Conservation (phyloP, 805 yeast genomes). For the Wickerhamiella domercqiae region DNA sequence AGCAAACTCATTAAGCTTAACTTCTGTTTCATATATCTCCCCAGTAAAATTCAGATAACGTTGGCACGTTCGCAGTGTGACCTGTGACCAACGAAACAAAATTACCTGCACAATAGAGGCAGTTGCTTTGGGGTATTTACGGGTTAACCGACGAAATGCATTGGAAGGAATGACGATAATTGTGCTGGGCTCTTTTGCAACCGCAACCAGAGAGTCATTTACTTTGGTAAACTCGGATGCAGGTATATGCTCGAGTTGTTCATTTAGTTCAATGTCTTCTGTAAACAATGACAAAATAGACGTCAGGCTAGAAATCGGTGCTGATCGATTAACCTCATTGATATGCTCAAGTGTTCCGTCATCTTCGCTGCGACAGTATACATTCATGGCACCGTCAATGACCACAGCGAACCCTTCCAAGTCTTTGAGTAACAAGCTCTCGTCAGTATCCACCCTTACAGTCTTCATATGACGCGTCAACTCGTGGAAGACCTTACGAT, state of each 20-base stretch:
- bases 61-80: conserved; percentile 83
- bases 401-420: conserved; percentile 79
- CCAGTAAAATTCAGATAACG: conserved; percentile 69
- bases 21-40: conserved; percentile 67
- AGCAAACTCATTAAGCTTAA: conserved; percentile 38
- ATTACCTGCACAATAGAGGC: conserved; percentile 92
- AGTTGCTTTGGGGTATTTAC: conserved; percentile 72
- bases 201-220: conserved; percentile 40
- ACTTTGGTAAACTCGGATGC: conserved; percentile 14
- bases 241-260: neutral
- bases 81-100: conserved; percentile 69
- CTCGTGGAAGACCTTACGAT: conserved; percentile 80
- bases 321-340: conserved; percentile 67
- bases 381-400: conserved; percentile 78
- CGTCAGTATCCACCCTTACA: conserved; percentile 63
- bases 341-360: conserved; percentile 35
- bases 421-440: conserved; percentile 56
- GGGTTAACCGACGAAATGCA: conserved; percentile 58
- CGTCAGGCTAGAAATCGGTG: conserved; percentile 72
- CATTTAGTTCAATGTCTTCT: conserved; percentile 23
- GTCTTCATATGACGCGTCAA: conserved; percentile 85
- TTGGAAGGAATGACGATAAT: conserved; percentile 83
- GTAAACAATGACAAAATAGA: conserved; percentile 66
- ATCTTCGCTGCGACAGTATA: conserved; percentile 21
- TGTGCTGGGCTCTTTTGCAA: conserved; percentile 62